Percentiles rank a stretch among this genome's conserved stretches.
These are phyloP conservation scores for Penicillium canescens DNA, from an alignment of 495 filamentous ascomycete species.

Conservation along the genomic window DNA sequence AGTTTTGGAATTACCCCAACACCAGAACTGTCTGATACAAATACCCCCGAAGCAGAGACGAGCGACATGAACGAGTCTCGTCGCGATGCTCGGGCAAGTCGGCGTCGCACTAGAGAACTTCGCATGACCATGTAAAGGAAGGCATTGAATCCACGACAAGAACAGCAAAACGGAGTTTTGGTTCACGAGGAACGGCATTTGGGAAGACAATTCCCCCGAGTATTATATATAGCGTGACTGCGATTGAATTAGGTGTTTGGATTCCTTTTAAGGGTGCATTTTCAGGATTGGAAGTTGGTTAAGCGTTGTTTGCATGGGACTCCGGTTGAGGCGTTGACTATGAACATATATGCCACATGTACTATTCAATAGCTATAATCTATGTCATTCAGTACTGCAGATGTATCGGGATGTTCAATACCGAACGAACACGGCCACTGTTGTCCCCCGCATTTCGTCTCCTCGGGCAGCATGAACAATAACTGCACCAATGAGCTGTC, in stretches of 20 bases:
- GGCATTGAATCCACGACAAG: constrained; percentile 1
- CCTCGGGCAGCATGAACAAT: constrained; percentile 17
- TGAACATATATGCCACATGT: neutral
- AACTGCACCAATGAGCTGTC: constrained; percentile 24
- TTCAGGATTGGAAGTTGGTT: constrained; percentile 1
- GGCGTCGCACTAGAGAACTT: constrained; percentile 35
- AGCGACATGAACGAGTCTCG: constrained; percentile 35
- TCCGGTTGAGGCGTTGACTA: neutral
- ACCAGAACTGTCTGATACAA: constrained; percentile 39
- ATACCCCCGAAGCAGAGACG: constrained; percentile 35
- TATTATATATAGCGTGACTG: neutral
- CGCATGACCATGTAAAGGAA: constrained; percentile 42
- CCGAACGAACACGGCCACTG: constrained; percentile 6
- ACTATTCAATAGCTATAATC: neutral
- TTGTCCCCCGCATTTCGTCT: constrained; percentile 20
- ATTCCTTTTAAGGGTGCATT: constrained; percentile 3
- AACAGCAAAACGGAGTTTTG: constrained; percentile 13
- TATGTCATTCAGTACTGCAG: neutral
- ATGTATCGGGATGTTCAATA: constrained; percentile 17
- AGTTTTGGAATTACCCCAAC: constrained; percentile 41
- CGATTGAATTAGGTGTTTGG: constrained; percentile 2
- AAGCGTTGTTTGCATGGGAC: neutral
- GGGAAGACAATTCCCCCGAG: neutral
- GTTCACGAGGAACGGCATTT: neutral
- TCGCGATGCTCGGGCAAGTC: constrained; percentile 38